These are phyloP conservation scores for Populus simonii DNA, from an alignment of 345 rosid species.

Conservation along the genomic window DNA sequence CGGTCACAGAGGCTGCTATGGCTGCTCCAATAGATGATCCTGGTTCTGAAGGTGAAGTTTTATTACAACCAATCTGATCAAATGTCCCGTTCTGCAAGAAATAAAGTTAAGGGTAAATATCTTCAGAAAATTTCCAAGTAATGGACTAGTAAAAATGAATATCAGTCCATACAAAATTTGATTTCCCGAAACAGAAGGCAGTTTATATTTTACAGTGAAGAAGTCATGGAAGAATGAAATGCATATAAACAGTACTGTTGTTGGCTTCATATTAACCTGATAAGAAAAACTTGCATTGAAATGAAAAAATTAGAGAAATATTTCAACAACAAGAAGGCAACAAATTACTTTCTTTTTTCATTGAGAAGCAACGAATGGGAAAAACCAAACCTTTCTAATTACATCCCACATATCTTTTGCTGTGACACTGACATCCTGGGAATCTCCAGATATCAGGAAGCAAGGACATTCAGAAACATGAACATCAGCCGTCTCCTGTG, in stretches of 20 bases:
- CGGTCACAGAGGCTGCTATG: conserved; percentile 65
- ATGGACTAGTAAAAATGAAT: not conserved
- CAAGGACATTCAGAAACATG: conserved; percentile 69
- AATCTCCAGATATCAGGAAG: conserved; percentile 65
- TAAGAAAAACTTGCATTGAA: no score
- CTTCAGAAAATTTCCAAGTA: not conserved
- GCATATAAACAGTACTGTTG: no score
- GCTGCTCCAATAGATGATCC: conserved; percentile 93
- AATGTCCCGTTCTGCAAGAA: conserved; percentile 63
- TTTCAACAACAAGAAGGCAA: not conserved
- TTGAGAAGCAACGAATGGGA: not conserved
- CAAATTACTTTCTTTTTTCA: not conserved
- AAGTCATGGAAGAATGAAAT: no score
- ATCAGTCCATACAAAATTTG: not conserved
- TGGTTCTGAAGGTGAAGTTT: conserved; percentile 44
- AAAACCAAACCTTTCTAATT: conserved; percentile 57
- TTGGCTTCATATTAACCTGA: no score
- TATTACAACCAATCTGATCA: conserved; percentile 34
- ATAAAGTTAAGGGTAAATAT: not conserved
- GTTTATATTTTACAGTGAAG: no score
- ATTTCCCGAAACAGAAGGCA: not conserved
- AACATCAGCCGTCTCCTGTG: conserved; percentile 64
- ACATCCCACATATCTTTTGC: conserved; percentile 85
- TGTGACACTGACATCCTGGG: conserved; percentile 59
- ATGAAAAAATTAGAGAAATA: not conserved